Evolutionary conservation across 148 eudicot genomes (phyloP), one percentile per base, ranked within the genome.

Genomic region (Fagopyrum tataricum): DNA sequence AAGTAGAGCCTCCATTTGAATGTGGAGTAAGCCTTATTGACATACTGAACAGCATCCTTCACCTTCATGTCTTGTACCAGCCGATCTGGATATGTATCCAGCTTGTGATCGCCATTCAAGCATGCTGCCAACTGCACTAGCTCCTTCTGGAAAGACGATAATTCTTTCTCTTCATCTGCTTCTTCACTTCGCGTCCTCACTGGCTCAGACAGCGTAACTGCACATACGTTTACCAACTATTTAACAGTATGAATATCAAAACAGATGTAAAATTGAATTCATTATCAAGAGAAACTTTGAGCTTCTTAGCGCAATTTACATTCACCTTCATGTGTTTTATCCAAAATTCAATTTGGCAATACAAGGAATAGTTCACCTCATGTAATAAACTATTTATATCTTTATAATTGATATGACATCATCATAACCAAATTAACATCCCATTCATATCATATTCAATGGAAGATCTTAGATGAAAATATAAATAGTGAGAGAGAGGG

Each of bases 41-140:
- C 84, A 73, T 93, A 93, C 49, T 84, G 82, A 9, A 44, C 88
- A 3, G 83, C 98, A 14, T 81, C 78, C 24, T 77, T 76, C 21
- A 93, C 90, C 6, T 84, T 85, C 96, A 90, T 88, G 44, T 79
- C 81, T 40, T 85, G 88, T 2, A 86, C 85, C n/a, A 88, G 81
- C 40, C 80, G 79, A 49, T 84, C 20, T 14, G 98, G 96, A 73
- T 83, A 93, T 2, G 18, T 78, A 4, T 83, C 80, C 77, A 86
- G 86, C 71, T 56, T 77, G 66, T 82, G 78, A 75, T 93, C 96
- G 62, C 98, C 96, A 7, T 84, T 85, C 72, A 93, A 74, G 70
- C 89, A 81, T 11, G 98, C 96, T 13, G 87, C 83, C 90, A 90
- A 77, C 76, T 93, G 93, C 67, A 90, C 96, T 70, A 93, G 21